Percentiles rank a stretch among this genome's conserved stretches.
phyloP scores from a whole-genome alignment of 164 flowering plant genomes.

The Magnolia changhungtana region DNA sequence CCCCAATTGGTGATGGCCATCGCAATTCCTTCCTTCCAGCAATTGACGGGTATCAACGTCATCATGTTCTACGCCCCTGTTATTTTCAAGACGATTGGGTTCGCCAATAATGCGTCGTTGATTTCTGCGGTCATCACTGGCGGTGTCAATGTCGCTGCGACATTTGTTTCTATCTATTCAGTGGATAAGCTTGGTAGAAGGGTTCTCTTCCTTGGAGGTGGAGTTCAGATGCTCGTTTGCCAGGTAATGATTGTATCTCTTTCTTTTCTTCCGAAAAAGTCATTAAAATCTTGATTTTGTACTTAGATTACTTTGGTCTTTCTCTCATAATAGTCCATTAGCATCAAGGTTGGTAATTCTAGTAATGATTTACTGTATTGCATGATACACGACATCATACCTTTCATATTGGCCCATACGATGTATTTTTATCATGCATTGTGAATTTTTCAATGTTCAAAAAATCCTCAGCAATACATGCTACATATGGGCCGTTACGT shows the following conservation, averaged over 20 bases:
- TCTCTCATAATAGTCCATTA: no score
- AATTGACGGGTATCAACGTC: conserved; percentile 29
- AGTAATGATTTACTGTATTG: no score
- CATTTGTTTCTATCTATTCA: conserved; percentile 49
- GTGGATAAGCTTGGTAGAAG: conserved; percentile 25
- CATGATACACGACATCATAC: neutral
- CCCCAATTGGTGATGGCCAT: conserved; percentile 45
- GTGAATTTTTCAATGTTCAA: no score
- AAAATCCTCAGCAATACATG: no score
- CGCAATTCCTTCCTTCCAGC: conserved; percentile 29
- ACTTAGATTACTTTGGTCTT: no score
- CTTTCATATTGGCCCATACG: no score
- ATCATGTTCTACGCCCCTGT: conserved; percentile 37
- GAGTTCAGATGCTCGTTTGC: conserved; percentile 27
- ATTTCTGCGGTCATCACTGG: conserved; percentile 28
- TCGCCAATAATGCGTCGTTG: conserved; percentile 23
- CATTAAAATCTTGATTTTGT: neutral
- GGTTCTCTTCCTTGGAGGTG: conserved; percentile 27
- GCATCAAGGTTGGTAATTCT: no score
- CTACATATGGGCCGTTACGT: no score
- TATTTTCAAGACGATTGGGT: conserved; percentile 27
- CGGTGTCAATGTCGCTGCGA: conserved; percentile 35
- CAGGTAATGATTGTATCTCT: conserved; percentile 14
- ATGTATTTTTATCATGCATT: no score
- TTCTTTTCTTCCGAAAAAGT: neutral